Base-by-base conservation (phyloP, 768 basidiomycete genomes). In the Dacryopinax primogenitus region DNA sequence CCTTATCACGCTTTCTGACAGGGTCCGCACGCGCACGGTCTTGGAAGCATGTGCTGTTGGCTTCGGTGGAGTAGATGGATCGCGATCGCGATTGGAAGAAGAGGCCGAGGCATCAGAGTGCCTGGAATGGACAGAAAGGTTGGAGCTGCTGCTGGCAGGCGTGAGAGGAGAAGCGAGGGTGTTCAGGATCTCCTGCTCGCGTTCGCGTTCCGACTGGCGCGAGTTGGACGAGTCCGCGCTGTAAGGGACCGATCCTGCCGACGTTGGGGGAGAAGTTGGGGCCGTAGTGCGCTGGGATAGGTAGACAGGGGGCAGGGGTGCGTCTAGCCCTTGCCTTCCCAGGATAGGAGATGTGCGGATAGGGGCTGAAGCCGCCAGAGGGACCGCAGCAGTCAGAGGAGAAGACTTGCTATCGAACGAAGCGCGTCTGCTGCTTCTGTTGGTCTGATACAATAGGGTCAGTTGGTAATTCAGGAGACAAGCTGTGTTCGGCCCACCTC, bases 1-100 rank as follows among this genome's bases (percentile, higher is more conserved):
- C 51, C 51, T 58, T 3, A 18, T 30, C 30, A 30, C 51, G 51
- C 51, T 58, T 30, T 58, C 51, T 58, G 51, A 58, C 51, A 58
- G 51, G 51, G 51, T 58, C 26, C 51, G 23, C 30, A 30, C 3
- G 51, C 51, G 51, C 51, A 58, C 13, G 51, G 51, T 23, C 51
- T 58, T 58, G 51, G 51, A 30, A 58, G 51, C 51, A 26, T 58
- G 13, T 47, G 11, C 45, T 30, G 51, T 18, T 58, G 13, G 11
- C 51, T 13, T 4, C 32, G 51, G 11, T 32, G 51, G 7, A 15
- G 9, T 23, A 4, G 51, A 15, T 44, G 7, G 45, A 13, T 15
- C 51, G 13, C 26, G 51, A 21, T 11, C 45, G 6, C 13, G 13
- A 15, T 30, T 32, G 32, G 26, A 30, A 23, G 41, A 18, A 23